Percentiles rank a stretch among this genome's conserved stretches.
These are phyloP conservation scores for Thalia dealbata DNA, from an alignment of 176 grass and related monocot species.

Conservation along the genomic window DNA sequence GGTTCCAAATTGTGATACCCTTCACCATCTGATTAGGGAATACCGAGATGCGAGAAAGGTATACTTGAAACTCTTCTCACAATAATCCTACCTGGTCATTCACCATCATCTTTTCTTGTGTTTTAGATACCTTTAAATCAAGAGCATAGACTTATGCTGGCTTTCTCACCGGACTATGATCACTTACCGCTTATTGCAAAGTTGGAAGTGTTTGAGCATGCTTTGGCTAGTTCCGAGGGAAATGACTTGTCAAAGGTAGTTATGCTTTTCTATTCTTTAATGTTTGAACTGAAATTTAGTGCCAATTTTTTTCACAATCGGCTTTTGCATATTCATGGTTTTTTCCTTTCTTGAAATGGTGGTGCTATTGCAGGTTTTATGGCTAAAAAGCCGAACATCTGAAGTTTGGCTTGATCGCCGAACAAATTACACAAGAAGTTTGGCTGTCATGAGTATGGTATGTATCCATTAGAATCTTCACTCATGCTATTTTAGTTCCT, in stretches of 20 bases:
- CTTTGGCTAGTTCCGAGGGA: slow-evolving; percentile 80
- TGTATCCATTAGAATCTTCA: slow-evolving; percentile 1
- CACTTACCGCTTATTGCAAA: slow-evolving; percentile 86
- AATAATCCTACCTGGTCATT: background rate
- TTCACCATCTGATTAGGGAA: slow-evolving; percentile 88
- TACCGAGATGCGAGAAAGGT: slow-evolving; percentile 98
- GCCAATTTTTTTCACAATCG: background rate
- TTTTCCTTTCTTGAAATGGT: slow-evolving; percentile 2
- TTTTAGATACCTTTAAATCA: slow-evolving; percentile 94
- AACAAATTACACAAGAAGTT: slow-evolving; percentile 91
- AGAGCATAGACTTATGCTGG: slow-evolving; percentile 86
- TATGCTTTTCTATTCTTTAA: background rate
- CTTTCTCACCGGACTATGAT: slow-evolving; percentile 95
- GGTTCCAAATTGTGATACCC: slow-evolving; percentile 91
- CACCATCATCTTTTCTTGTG: background rate
- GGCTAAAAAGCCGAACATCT: slow-evolving; percentile 93
- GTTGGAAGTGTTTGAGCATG: slow-evolving; percentile 98
- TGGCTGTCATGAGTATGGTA: slow-evolving; percentile 99
- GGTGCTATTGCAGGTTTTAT: slow-evolving; percentile 56
- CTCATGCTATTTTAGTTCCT: background rate
- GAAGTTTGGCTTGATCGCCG: slow-evolving; percentile 96
- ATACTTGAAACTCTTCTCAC: background rate
- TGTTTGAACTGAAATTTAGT: background rate
- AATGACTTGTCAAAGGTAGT: slow-evolving; percentile 93
- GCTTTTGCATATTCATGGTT: background rate